Base-by-base conservation (phyloP, 495 filamentous ascomycete species). In the Podospora comata region DNA sequence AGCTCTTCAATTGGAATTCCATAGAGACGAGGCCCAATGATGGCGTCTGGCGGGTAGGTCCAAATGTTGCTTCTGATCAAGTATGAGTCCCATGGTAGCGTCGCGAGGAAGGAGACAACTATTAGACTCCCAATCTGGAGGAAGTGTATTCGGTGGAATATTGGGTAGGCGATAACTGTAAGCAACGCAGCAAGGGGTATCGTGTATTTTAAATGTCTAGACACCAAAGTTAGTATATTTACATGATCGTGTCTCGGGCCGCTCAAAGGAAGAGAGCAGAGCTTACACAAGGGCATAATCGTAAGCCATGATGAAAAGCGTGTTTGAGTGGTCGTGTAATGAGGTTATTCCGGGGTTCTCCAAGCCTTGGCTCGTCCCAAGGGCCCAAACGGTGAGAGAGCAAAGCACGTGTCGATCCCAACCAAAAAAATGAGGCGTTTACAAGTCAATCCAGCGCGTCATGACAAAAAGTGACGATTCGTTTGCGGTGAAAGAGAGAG, bases 51-150 rank as follows among this genome's bases (percentile, higher is more conserved):
- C 9, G 89, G 89, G 72, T 90, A 91, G n/a, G 85, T 87, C 89
- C 89, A 91, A 72, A 91, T 83, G 63, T 79, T 78, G 61, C 75
- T 81, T 54, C 81, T 81, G 71, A 91, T 87, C 19, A 91, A 77
- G 76, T 91, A 90, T 9, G 88, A 88, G 70, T 91, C 89, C 89
- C 89, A 91, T 28, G 89, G 89, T 28, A 87, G 84, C 1, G 89
- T 90, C 0, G 86, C 83, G 27, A 81, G 67, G 57, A 91, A 83
- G 5, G 88, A 86, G 65, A 90, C 76, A 5, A 78, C 74, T 58
- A 87, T 79, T 32, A 91, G 76, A 61, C 84, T 85, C 3, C 72
- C 58, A 32, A 87, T 83, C 72, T 88, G 89, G 75, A 85, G 86
- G 9, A 86, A 62, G 63, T 90, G 88, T 44, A 86, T 76, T 58